These are phyloP conservation scores for Obba rivulosa DNA, from an alignment of 768 basidiomycete genomes.

Conservation along the genomic window DNA sequence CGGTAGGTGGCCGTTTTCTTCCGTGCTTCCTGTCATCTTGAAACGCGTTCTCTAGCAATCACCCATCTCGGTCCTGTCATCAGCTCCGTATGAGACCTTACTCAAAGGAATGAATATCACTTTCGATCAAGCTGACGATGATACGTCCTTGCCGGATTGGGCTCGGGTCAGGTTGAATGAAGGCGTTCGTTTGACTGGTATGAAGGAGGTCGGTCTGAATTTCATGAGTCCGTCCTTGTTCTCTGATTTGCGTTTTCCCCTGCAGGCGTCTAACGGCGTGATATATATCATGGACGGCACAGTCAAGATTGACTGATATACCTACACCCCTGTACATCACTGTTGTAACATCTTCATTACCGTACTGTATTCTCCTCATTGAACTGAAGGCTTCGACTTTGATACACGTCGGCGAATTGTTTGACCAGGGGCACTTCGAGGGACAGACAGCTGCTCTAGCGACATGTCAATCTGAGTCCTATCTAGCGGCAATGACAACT, in stretches of 20 bases:
- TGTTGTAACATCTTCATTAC: no score
- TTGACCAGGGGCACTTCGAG: no score
- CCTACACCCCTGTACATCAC: no score
- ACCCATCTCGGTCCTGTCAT: slow-evolving; percentile 39
- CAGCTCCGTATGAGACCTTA: slow-evolving; percentile 50
- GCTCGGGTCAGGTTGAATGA: slow-evolving; percentile 50
- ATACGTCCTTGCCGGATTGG: slow-evolving; percentile 47
- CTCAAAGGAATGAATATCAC: slow-evolving; percentile 52
- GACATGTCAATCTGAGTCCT: no score
- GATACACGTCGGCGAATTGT: no score
- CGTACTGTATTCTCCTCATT: no score
- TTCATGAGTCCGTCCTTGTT: neutral
- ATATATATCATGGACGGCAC: slow-evolving; percentile 56
- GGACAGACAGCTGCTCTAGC: no score
- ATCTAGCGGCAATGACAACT: no score
- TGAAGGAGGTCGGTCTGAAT: slow-evolving; percentile 49
- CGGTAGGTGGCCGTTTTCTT: slow-evolving; percentile 42
- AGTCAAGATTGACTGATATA: slow-evolving; percentile 27
- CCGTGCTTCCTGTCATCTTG: neutral
- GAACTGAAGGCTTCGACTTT: no score
- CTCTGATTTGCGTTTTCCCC: slow-evolving; percentile 12
- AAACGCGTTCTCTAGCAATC: slow-evolving; percentile 31
- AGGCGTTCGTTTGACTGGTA: slow-evolving; percentile 47
- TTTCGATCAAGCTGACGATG: slow-evolving; percentile 37
- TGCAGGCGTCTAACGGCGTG: slow-evolving; percentile 49